A percentile compares a stretch with the other conserved stretches of the same genome.
These are phyloP conservation scores for Fusarium chaquense DNA, from an alignment of 2,329 filamentous ascomycete genomes.

Conservation along the genomic window DNA sequence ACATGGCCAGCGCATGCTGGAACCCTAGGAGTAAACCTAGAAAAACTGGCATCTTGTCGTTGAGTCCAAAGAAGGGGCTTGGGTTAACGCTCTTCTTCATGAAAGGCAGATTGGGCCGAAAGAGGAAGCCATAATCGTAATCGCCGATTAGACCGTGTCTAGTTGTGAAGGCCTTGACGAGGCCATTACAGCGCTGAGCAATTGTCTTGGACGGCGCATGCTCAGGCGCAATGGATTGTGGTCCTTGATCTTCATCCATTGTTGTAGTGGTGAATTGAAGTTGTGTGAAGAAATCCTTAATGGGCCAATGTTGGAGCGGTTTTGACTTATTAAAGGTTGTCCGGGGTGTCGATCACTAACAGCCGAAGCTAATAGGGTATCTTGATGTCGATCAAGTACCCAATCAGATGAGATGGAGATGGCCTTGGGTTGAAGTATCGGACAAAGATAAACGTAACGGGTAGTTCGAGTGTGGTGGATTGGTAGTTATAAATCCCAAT, in stretches of 20 bases:
- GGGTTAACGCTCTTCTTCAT: slow-evolving; percentile 67
- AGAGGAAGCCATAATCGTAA: slow-evolving; percentile 93
- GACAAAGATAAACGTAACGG: not conserved
- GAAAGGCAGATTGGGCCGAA: slow-evolving; percentile 85
- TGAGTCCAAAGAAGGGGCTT: slow-evolving; percentile 85
- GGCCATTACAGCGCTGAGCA: slow-evolving; percentile 44
- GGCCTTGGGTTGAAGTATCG: not conserved
- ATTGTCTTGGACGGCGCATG: slow-evolving; percentile 50
- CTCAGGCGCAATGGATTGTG: slow-evolving; percentile 62
- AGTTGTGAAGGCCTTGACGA: slow-evolving; percentile 61
- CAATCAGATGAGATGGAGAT: not conserved
- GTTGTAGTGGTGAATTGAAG: slow-evolving; percentile 17
- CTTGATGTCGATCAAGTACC: slow-evolving; percentile 12
- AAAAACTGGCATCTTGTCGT: slow-evolving; percentile 81
- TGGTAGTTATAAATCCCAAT: slow-evolving; percentile 26
- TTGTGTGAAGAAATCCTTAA: slow-evolving; percentile 17
- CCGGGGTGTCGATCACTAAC: slow-evolving; percentile 14
- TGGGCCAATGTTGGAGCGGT: slow-evolving; percentile 1
- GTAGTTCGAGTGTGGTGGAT: slow-evolving; percentile 14
- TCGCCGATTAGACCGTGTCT: slow-evolving; percentile 82
- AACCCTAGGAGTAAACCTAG: slow-evolving; percentile 80
- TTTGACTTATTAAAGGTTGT: slow-evolving; percentile 9
- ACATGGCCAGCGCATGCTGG: slow-evolving; percentile 83
- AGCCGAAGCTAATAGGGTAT: slow-evolving; percentile 18
- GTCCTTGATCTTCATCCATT: slow-evolving; percentile 70